phyloP scores from a whole-genome alignment of 2,329 filamentous ascomycete species.

The Fusarium oxysporum region DNA sequence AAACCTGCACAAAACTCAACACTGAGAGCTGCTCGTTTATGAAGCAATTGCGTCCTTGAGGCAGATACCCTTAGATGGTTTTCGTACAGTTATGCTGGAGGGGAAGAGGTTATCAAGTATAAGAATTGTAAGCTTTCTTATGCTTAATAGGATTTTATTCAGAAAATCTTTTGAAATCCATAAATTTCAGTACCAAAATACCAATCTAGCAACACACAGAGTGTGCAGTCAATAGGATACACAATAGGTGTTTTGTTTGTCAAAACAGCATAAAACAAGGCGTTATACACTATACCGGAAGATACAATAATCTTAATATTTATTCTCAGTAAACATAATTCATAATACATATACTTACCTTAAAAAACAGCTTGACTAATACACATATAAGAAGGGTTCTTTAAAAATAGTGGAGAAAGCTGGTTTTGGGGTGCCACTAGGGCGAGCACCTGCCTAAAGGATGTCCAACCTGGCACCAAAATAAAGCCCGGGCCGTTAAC shows the following conservation, averaged over 20 bases:
- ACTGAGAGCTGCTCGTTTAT: not conserved
- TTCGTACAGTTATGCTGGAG: not conserved
- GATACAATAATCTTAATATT: too few species aligned
- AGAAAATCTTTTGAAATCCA: too few species aligned
- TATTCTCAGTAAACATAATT: too few species aligned
- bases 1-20: not conserved
- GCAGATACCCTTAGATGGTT: not conserved
- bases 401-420: too few species aligned
- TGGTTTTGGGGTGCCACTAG: not conserved
- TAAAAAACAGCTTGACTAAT: too few species aligned
- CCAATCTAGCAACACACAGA: too few species aligned
- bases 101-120: not conserved
- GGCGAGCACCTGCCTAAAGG: constrained; percentile 21
- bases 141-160: not conserved
- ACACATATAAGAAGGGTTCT: too few species aligned
- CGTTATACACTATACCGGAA: too few species aligned
- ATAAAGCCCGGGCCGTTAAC: constrained; percentile 4
- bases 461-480: constrained; percentile 19
- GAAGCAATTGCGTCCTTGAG: not conserved
- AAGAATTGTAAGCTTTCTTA: not conserved
- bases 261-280: too few species aligned
- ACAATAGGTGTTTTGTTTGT: too few species aligned
- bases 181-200: too few species aligned
- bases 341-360: not conserved
- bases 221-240: too few species aligned